Evolutionary conservation across 2,329 filamentous ascomycete genomes (phyloP).

Genomic region (Pezicula carpinea): DNA sequence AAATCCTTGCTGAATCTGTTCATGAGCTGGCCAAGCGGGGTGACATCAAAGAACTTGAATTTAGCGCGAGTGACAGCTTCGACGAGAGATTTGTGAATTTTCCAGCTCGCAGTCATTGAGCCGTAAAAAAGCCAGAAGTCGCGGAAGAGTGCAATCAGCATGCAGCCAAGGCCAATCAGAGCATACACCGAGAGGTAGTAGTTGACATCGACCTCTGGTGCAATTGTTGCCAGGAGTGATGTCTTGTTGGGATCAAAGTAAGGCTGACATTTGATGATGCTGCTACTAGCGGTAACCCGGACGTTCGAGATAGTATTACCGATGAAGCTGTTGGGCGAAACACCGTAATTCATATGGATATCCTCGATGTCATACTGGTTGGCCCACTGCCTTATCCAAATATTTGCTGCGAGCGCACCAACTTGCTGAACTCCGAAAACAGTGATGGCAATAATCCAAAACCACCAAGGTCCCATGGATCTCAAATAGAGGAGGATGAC

Average conservation of each 20-base stretch:
- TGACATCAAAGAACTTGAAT: constrained; percentile 97
- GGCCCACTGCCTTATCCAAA: constrained; percentile 95
- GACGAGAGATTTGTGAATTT: constrained; percentile 76
- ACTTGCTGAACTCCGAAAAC: constrained; percentile 82
- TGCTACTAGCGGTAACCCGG: constrained; percentile 16
- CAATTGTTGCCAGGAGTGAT: constrained; percentile 23
- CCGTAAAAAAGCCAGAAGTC: constrained; percentile 91
- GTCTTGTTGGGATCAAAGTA: constrained; percentile 28
- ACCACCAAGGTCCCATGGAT: constrained; percentile 96
- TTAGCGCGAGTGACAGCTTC: constrained; percentile 78
- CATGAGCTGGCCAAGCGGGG: constrained; percentile 92
- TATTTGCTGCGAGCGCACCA: constrained; percentile 78
- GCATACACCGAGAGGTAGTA: constrained; percentile 88
- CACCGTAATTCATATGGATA: constrained; percentile 8
- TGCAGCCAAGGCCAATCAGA: constrained; percentile 70
- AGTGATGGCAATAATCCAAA: constrained; percentile 73
- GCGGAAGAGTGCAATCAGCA: constrained; percentile 74
- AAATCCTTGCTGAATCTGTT: constrained; percentile 98
- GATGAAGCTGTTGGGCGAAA: constrained; percentile 19
- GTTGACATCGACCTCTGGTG: constrained; percentile 63
- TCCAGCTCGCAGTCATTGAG: constrained; percentile 81
- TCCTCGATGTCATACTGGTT: constrained; percentile 66
- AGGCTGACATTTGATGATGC: constrained; percentile 24
- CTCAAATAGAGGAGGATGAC: constrained; percentile 82
- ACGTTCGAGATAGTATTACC: constrained; percentile 25